Evolutionary conservation across 176 grass and related monocot genomes (phyloP), one percentile per base, ranked within the genome.

Genomic region (Zoysia japonica): DNA sequence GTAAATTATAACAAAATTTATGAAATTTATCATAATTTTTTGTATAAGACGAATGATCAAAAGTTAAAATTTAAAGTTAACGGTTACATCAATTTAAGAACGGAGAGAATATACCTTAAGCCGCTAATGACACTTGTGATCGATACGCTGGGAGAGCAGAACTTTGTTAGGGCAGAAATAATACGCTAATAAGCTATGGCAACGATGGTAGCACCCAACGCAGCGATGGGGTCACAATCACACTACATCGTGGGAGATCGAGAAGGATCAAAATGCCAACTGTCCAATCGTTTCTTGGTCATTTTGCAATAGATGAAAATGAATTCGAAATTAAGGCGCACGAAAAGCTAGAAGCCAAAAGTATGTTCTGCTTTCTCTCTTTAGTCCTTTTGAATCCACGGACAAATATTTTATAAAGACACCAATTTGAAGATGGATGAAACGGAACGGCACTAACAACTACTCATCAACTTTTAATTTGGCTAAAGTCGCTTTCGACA

Each of bases 391-490:
- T 51, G 16, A 35, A 84, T 48, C 44, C 17, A 68, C 17, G 17
- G 16, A 61, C 3, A 68, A 76, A 77, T 76, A 8, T 6, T 42
- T 9, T 45, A 71, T 44, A n/a, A 72, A 82, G 39, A 64, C 28
- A 28, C 72, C 60, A 78, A 72, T 36, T 68, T 67, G 78, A 74
- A 68, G 86, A 12, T 78, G 13, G 68, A 17, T 57, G 43, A 66
- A 83, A 67, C 61, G 15, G 67, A 78, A 87, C 42, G 51, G 68
- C 60, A 78, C 37, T 78, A 53, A 75, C 44, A 75, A 49, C 62
- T 7, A 9, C 56, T 16, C 20, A 62, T 52, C 68, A 28, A 52
- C n/a, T 65, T 49, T 78, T 53, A 62, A 39, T 37, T 51, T 52
- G 6, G 50, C 51, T 79, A 1, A 39, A 78, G 67, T 72, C 11